Base-by-base conservation (phyloP, 371 early-diverging fungal species). In the Mycotypha africana region DNA sequence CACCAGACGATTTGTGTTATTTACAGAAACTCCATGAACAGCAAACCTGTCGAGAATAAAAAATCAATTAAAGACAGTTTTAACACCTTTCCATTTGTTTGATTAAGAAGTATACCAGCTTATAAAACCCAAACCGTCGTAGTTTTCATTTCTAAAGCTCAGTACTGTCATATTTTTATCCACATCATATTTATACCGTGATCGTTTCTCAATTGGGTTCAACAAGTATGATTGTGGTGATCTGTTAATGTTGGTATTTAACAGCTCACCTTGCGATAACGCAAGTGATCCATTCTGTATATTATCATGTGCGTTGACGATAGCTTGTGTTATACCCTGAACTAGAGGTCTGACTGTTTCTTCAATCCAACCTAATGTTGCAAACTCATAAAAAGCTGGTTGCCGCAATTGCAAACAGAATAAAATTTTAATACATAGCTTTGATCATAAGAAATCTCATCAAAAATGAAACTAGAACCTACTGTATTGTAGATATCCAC, bases 1-100 rank as follows among this genome's bases (percentile, higher is more conserved):
- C 14, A 83, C 61, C 5, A 76, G 49, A 42, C 48, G 39, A 45
- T 82, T 82, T 12, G 65, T 67, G 16, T 70, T 74, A 22, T 79
- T 77, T 50, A 85, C 66, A n/a, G 76, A 74, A 1, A 72, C 72
- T 12, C 78, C 76, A 53, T 85, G 85, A 0, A 83, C 84, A 21
- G 83, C 65, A 59, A 83, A 82, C 79, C 79, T 83, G 54, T 45
- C 47, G 2, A 56, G 15, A 33, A 11, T 4, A 33, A 28, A 8
- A 11, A 28, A 5, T 14, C n/a, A 33, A 14, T 33, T 33, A 9
- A 4, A 14, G 15, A 6, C 15, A 14, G 7, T 33, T 33, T 33
- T 4, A 14, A n/a, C n/a, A 14, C 5, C 4, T 14, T 28, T 11
- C 28, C 11, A 28, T 28, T 28, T 33, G 15, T 28, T 36, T 23